A percentile compares a stretch with the other conserved stretches of the same genome.
Evolutionary conservation across 345 rosid species (phyloP).

Genomic region (Stellera chamaejasme): DNA sequence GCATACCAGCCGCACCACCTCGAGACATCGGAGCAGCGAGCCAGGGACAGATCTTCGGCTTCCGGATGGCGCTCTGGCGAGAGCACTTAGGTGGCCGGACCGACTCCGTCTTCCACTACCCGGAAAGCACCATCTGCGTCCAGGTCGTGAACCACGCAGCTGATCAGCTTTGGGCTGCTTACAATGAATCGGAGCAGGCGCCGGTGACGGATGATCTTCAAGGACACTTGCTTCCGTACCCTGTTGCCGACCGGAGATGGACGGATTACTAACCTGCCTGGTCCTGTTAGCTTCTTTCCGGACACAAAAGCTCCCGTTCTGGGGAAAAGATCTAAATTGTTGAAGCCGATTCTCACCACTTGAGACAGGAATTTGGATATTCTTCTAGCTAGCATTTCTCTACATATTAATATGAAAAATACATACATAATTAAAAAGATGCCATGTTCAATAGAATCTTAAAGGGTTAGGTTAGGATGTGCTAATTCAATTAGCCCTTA

Average conservation of each 20-base stretch:
- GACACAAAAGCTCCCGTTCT: constrained; percentile 12
- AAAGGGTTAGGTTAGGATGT: too few species aligned
- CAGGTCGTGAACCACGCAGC: constrained; percentile 2
- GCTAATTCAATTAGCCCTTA: too few species aligned
- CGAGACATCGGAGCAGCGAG: background rate
- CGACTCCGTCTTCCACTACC: background rate
- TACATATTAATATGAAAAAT: too few species aligned
- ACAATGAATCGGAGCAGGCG: background rate
- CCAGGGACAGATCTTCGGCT: constrained; percentile 6
- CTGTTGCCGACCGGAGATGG: constrained; percentile 2
- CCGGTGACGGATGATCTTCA: constrained; percentile 2
- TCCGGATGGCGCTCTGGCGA: constrained; percentile 13
- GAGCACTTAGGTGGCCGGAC: constrained; percentile 2
- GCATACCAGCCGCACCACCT: constrained; percentile 12
- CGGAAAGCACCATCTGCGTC: constrained; percentile 7
- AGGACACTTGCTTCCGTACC: constrained; percentile 12
- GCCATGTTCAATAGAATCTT: too few species aligned
- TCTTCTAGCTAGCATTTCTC: too few species aligned
- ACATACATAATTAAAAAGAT: too few species aligned
- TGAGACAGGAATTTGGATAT: too few species aligned
- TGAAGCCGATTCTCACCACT: too few species aligned
- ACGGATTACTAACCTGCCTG: background rate
- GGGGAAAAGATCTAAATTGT: background rate
- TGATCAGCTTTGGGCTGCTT: constrained; percentile 4
- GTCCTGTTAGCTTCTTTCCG: constrained; percentile 2